These are phyloP conservation scores for Pyrenochaeta sp. DNA, from an alignment of 2,329 filamentous ascomycete genomes.

Conservation along the genomic window DNA sequence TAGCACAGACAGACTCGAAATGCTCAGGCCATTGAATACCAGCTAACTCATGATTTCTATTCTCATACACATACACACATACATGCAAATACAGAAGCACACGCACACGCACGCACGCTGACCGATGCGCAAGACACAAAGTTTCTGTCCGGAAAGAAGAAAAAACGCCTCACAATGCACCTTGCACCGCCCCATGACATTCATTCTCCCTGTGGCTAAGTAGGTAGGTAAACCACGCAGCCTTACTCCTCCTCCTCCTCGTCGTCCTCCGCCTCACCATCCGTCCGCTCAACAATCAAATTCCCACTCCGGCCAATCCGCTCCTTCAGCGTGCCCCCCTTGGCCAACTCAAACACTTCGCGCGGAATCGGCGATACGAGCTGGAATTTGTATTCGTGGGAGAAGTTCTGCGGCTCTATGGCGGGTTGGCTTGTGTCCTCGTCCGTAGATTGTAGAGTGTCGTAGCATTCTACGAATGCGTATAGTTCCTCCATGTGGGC, in stretches of 20 bases:
- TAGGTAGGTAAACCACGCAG: no score
- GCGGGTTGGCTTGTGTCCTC: slow-evolving; percentile 41
- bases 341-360: slow-evolving; percentile 77
- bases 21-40: no score
- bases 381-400: slow-evolving; percentile 83
- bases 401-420: slow-evolving; percentile 70
- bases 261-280: slow-evolving; percentile 63
- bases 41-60: no score
- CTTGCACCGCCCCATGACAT: no score
- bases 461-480: slow-evolving; percentile 93
- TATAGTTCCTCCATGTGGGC: slow-evolving; percentile 87
- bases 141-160: no score
- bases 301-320: slow-evolving; percentile 84
- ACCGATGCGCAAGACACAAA: no score
- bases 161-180: no score
- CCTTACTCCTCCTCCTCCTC: slow-evolving; percentile 35
- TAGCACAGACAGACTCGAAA: no score
- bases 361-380: slow-evolving; percentile 87
- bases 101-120: no score
- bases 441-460: slow-evolving; percentile 61
- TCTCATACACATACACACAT: no score
- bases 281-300: slow-evolving; percentile 80
- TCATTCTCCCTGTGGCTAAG: no score
- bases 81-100: no score
- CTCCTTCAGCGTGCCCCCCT: slow-evolving; percentile 71